Evolutionary conservation across 768 basidiomycete genomes (phyloP), one percentile per base, ranked within the genome.

Genomic region (Tricholoma hemisulphureum): DNA sequence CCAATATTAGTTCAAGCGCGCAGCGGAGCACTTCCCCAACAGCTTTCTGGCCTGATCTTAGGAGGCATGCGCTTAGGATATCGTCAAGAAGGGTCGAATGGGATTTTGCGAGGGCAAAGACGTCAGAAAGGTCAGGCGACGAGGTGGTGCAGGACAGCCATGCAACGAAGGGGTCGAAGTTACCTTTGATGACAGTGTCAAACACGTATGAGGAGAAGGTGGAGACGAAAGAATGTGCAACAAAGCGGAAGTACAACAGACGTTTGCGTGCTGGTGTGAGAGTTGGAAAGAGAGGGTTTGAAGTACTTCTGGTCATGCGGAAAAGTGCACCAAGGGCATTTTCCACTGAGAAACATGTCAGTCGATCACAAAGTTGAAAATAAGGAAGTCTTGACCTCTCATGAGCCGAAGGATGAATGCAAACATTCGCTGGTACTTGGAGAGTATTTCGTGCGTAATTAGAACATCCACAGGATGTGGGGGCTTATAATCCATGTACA

Each of bases 401-500:
- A 87, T 79, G 37, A 95, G 74, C 28, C 93, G 81, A 31, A 96
- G 74, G 48, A 93, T 80, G 64, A 94, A 86, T 0, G 88, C 80
- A 69, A 94, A 93, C 59, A 95, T 76, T 37, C 89, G 78, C 61
- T 94, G 91, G 66, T 95, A 95, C 68, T 95, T 95, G 5, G 83
- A 86, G n/a, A 95, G 71, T 29, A 89, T 80, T 4, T 82, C 77
- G 1, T 83, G 76, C 2, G 91, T 84, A 29, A 96, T 88, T 9
- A 96, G 67, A 10, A 86, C 79, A 46, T 86, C 83, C 35, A 96
- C 74, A 0, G 92, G 83, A n/a, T 79, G 78, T 1, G 93, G 91
- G n/a, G 91, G 87, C 64, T 89, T 89, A 70, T 96, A 96, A 61
- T 93, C 86, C 76, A 96, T 86, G 66, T 91, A 92, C 13, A 96